These are phyloP conservation scores for Kazachstania psychrophila DNA, from an alignment of 805 yeast genomes.

Conservation along the genomic window DNA sequence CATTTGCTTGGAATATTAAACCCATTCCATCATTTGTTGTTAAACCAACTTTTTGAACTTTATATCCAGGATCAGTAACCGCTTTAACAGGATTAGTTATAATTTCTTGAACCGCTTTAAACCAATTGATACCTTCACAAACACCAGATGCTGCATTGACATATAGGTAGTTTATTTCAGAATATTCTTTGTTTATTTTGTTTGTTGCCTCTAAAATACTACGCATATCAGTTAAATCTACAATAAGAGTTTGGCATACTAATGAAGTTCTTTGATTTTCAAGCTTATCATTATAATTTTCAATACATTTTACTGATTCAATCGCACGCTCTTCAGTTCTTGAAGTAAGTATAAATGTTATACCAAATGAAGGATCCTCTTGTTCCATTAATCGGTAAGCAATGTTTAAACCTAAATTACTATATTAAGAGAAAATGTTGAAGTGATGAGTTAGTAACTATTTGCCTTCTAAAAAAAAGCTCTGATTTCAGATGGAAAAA, in stretches of 20 bases:
- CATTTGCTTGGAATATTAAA: conserved; percentile 84
- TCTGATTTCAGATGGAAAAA: neutral
- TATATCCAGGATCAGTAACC: conserved; percentile 77
- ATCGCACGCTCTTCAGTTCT: conserved; percentile 77
- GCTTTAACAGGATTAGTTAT: conserved; percentile 60
- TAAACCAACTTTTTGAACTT: conserved; percentile 71
- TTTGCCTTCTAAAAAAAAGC: too few species aligned
- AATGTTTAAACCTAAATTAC: conserved; percentile 76
- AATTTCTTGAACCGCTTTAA: conserved; percentile 61
- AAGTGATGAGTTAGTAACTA: neutral
- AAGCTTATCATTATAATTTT: conserved; percentile 33
- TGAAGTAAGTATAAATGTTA: conserved; percentile 81
- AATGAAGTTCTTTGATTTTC: conserved; percentile 50
- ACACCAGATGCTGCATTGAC: conserved; percentile 87
- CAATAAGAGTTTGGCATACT: conserved; percentile 74
- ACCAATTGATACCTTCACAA: conserved; percentile 80
- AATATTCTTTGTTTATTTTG: conserved; percentile 55
- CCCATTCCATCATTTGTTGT: conserved; percentile 75
- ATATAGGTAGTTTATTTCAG: conserved; percentile 64
- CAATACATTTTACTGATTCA: conserved; percentile 54
- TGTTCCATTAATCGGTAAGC: conserved; percentile 68
- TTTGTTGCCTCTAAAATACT: conserved; percentile 64
- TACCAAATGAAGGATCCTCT: conserved; percentile 40
- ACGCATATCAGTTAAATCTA: conserved; percentile 84
- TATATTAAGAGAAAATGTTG: conserved; percentile 10